phyloP scores from a whole-genome alignment of 352 stramenopile genomes.

The Phytophthora citricola region DNA sequence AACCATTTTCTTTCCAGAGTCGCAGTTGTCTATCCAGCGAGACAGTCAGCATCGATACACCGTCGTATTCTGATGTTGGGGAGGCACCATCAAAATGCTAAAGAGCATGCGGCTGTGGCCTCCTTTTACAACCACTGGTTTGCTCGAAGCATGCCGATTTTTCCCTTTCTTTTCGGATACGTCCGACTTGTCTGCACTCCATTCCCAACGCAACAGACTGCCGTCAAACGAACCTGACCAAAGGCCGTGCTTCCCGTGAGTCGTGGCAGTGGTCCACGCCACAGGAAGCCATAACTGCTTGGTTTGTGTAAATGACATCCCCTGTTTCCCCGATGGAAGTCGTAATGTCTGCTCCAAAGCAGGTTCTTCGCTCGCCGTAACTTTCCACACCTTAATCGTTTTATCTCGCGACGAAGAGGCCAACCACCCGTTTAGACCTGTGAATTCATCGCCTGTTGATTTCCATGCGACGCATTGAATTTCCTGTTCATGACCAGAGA shows the following conservation, averaged over 20 bases:
- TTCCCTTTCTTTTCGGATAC: slow-evolving; percentile 23
- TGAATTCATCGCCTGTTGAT: background rate
- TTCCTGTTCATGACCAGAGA: slow-evolving; percentile 78
- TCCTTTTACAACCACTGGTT: slow-evolving; percentile 62
- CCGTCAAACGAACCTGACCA: slow-evolving; percentile 81
- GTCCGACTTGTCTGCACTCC: slow-evolving; percentile 25
- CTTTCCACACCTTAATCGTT: slow-evolving; percentile 70
- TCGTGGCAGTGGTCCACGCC: slow-evolving; percentile 48
- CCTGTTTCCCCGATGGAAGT: slow-evolving; percentile 71
- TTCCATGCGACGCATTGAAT: slow-evolving; percentile 67
- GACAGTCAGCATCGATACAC: slow-evolving; percentile 54
- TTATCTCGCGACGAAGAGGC: slow-evolving; percentile 76
- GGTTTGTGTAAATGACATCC: slow-evolving; percentile 65
- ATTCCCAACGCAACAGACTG: slow-evolving; percentile 71
- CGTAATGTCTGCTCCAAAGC: slow-evolving; percentile 41
- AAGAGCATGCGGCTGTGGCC: slow-evolving; percentile 74
- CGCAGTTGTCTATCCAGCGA: slow-evolving; percentile 76
- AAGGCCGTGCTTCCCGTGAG: slow-evolving; percentile 36
- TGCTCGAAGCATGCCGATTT: slow-evolving; percentile 29
- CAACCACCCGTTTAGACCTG: slow-evolving; percentile 37
- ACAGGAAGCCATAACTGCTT: slow-evolving; percentile 79
- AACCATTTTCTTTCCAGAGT: slow-evolving; percentile 53
- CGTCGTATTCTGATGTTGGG: background rate
- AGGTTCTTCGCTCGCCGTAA: slow-evolving; percentile 22
- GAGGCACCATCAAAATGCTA: slow-evolving; percentile 50